Base-by-base conservation (phyloP, 192 early-diverging fungal species). In the Dispira parvispora region DNA sequence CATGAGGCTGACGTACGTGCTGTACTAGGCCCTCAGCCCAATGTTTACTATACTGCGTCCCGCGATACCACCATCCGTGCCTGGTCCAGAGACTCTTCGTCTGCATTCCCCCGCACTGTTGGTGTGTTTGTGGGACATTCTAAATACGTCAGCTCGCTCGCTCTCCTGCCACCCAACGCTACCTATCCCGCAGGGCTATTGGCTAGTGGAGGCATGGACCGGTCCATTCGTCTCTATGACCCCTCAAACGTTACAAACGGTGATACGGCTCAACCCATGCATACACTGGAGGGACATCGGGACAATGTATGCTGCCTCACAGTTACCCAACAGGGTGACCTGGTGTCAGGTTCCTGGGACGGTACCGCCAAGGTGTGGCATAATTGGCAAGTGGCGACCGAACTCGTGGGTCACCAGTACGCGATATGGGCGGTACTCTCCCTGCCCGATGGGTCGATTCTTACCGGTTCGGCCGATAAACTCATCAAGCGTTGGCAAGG, bases 261-360 rank as follows among this genome's bases (percentile, higher is more conserved):
- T 38, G 58, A 38, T 18, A 44, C 25, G 11, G 23, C 8, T 38
- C 18, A 79, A 20, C 84, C 91, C 5, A 43, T 88, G 0, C 80
- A 69, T 47, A 80, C 76, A 18, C 75, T 99, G 43, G 65, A 77
- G 2, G 94, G 94, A 2, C 97, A 99, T 67, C 75, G 78, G 0
- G 89, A 88, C 27, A 96, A 89, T 63, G 85, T 99, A 9, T 93
- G 91, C 66, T 77, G 86, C 0, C 72, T 99, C 23, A 80, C 73
- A 10, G 75, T 80, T 2, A 64, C 72, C 0, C 75, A 78, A 26
- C 74, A 78, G 25, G 84, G 80, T 18, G 71, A 80, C 21, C 70
- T 99, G 21, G 81, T 98, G 20, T 94, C 92, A 23, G 97, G 94
- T n/a, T 95, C 91, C 9, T 98, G 95, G 97, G 97, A 99, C 78